Conservation (phyloP, 2,329 filamentous ascomycete genomes). For the Cercospora zeae-maydis region DNA sequence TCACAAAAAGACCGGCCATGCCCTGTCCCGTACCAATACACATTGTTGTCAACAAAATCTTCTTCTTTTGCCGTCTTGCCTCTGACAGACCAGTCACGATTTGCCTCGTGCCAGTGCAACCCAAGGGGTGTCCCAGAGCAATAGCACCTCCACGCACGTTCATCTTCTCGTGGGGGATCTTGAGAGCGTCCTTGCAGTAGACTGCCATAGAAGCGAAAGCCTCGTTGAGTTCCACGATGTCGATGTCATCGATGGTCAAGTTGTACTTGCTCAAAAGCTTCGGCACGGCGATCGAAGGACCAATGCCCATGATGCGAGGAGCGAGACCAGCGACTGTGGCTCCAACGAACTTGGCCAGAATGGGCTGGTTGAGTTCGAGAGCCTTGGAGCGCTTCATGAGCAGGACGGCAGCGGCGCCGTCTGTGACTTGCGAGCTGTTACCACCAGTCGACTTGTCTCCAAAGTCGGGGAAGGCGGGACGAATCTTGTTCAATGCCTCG, state of each 20-base stretch:
- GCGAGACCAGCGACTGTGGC: slow-evolving; percentile 86
- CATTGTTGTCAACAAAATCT: slow-evolving; percentile 77
- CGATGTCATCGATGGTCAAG: slow-evolving; percentile 74
- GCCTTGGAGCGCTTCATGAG: slow-evolving; percentile 94
- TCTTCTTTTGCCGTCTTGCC: slow-evolving; percentile 34
- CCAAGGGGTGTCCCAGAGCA: slow-evolving; percentile 78
- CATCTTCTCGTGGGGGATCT: slow-evolving; percentile 70
- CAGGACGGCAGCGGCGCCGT: slow-evolving; percentile 84
- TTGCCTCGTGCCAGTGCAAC: slow-evolving; percentile 71
- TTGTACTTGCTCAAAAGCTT: slow-evolving; percentile 83
- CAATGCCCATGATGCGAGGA: slow-evolving; percentile 95
- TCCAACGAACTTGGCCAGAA: slow-evolving; percentile 90
- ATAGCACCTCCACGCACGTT: slow-evolving; percentile 80
- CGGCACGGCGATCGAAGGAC: slow-evolving; percentile 65
- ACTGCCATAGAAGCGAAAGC: slow-evolving; percentile 97
- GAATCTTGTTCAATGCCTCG: slow-evolving; percentile 77
- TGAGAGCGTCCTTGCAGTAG: slow-evolving; percentile 67
- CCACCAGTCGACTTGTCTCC: slow-evolving; percentile 84
- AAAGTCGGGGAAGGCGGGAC: slow-evolving; percentile 85
- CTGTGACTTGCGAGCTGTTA: slow-evolving; percentile 92
- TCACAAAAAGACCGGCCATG: slow-evolving; percentile 64
- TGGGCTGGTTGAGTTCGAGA: slow-evolving; percentile 79
- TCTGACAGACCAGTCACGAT: slow-evolving; percentile 70
- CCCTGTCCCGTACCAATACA: slow-evolving; percentile 67
- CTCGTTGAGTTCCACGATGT: slow-evolving; percentile 93